These are phyloP conservation scores for Candida pseudoviswanathii DNA, from an alignment of 1,139 yeast genomes.

Conservation along the genomic window DNA sequence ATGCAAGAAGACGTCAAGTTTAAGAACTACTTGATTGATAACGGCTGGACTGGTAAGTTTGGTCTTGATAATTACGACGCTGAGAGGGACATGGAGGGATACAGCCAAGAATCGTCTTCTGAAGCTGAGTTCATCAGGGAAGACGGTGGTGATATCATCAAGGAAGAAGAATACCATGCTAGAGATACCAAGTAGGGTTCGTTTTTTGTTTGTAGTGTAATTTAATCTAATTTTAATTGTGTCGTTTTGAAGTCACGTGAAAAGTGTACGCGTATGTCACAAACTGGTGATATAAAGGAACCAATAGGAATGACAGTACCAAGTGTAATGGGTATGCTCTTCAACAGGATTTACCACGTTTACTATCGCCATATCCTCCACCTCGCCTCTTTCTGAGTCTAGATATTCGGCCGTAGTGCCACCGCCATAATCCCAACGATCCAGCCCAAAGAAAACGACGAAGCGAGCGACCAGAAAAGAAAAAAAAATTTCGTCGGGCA, in stretches of 20 bases:
- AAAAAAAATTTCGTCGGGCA: constrained; percentile 6
- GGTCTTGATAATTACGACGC: constrained; percentile 41
- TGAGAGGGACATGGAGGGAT: constrained; percentile 19
- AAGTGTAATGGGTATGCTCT: no score
- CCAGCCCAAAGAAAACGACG: not conserved
- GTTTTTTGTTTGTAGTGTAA: not conserved
- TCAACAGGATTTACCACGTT: no score
- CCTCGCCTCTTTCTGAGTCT: not conserved
- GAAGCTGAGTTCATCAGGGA: constrained; percentile 2
- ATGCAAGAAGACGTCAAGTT: constrained; percentile 65
- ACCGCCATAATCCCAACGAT: not conserved
- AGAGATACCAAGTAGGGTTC: not conserved
- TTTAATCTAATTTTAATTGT: not conserved
- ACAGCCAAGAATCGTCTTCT: constrained; percentile 4
- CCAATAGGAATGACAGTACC: no score
- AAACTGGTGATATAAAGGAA: no score
- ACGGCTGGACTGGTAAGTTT: constrained; percentile 68
- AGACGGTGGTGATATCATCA: not conserved
- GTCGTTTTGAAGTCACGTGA: no score
- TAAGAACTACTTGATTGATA: constrained; percentile 58
- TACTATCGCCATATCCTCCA: not conserved
- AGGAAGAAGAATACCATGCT: not conserved
- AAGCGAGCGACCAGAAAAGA: not conserved
- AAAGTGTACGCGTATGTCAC: no score
- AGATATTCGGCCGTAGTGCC: no score